Conservation (phyloP, 805 yeast species). For the Hanseniaspora hatyaiensis region DNA sequence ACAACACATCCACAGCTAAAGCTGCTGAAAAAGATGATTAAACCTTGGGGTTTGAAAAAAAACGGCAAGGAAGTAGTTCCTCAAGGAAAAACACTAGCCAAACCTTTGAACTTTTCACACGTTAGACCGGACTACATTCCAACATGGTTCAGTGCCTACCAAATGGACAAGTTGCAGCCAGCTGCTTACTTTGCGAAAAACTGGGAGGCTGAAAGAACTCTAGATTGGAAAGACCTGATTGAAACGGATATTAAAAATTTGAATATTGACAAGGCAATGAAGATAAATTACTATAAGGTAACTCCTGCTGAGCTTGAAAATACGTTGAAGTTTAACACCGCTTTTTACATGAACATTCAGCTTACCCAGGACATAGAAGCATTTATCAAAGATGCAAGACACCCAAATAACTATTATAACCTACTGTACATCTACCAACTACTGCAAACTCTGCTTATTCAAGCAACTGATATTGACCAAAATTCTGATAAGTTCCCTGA, state of each 20-base stretch:
- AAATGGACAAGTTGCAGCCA: conserved; percentile 42
- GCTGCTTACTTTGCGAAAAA: conserved; percentile 30
- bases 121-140: conserved; percentile 77
- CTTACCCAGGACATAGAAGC: conserved; percentile 72
- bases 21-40: conserved; percentile 38
- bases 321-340: conserved; percentile 30
- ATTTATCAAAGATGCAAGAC: conserved; percentile 31
- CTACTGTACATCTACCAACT: conserved; percentile 10
- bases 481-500: conserved; percentile 32
- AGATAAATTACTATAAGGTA: conserved; percentile 42
- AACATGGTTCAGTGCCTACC: conserved; percentile 46
- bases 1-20: conserved; percentile 48
- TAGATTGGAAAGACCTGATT: conserved; percentile 44
- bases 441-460: conserved; percentile 8
- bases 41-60: conserved; percentile 54
- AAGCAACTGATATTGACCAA: conserved; percentile 11
- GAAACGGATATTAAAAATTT: conserved; percentile 31
- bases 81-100: conserved; percentile 41
- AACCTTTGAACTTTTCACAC: conserved; percentile 57
- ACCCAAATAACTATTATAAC: conserved; percentile 10
- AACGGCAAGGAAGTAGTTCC: conserved; percentile 60
- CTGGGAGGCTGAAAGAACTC: conserved; percentile 28
- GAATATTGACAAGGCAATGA: conserved; percentile 22
- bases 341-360: conserved; percentile 53
- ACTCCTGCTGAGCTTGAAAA: conserved; percentile 30